phyloP scores from a whole-genome alignment of 2,329 filamentous ascomycete species.

The Pyrenophora teres region DNA sequence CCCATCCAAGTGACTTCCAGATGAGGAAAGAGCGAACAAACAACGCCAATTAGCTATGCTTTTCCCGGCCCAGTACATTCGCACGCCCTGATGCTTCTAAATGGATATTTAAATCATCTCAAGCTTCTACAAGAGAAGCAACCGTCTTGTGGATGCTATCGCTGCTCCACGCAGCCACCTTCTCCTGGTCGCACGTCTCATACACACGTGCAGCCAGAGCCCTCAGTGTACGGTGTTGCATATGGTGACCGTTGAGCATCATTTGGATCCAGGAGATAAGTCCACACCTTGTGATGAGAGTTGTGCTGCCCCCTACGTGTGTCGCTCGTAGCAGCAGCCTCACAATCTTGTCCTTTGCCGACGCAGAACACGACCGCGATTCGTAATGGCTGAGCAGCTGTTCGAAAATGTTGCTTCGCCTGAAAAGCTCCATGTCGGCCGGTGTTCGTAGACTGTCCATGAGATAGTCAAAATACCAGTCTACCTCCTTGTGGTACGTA shows the following conservation, averaged over 20 bases:
- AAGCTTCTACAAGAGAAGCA: constrained; percentile 13
- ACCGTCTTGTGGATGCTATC: constrained; percentile 30
- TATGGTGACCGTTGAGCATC: constrained; percentile 55
- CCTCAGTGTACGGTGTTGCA: constrained; percentile 58
- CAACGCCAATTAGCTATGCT: constrained; percentile 19
- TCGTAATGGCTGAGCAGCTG: constrained; percentile 71
- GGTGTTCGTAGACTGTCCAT: constrained; percentile 67
- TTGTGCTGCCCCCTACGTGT: constrained; percentile 74
- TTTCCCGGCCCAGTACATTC: neutral
- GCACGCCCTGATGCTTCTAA: constrained; percentile 3
- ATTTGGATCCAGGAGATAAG: constrained; percentile 75
- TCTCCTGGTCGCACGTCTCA: constrained; percentile 69
- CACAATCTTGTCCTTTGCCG: constrained; percentile 66
- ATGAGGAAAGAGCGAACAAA: constrained; percentile 4
- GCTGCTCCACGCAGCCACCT: constrained; percentile 69
- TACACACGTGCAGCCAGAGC: constrained; percentile 64
- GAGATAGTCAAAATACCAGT: constrained; percentile 75
- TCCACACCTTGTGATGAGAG: constrained; percentile 77
- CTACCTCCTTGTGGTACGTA: constrained; percentile 68
- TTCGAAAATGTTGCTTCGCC: constrained; percentile 71
- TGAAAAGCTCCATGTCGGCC: constrained; percentile 64
- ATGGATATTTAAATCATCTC: constrained; percentile 3
- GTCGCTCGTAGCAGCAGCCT: constrained; percentile 68
- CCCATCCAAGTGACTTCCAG: constrained; percentile 1
- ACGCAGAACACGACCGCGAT: constrained; percentile 66